Conservation (phyloP, 768 basidiomycete genomes). For the Mrakia blollopis region DNA sequence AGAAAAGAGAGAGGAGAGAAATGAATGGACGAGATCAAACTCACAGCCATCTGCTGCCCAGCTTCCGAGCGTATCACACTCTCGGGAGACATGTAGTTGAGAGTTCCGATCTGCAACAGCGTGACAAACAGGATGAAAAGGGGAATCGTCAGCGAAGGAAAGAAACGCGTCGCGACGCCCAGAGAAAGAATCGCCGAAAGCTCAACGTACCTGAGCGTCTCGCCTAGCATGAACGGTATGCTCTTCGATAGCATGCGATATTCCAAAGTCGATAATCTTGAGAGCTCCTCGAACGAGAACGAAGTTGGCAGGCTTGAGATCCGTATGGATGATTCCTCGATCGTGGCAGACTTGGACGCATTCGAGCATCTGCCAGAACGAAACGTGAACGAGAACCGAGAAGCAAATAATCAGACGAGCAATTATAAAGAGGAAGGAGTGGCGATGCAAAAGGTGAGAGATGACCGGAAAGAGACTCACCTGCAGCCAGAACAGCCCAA, state of each 20-base stretch:
- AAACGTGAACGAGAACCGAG: not conserved
- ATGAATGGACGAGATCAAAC: slow-evolving; percentile 24
- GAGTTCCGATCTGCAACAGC: slow-evolving; percentile 76
- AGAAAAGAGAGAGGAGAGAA: not conserved
- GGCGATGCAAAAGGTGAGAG: not conserved
- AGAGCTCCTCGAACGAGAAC: slow-evolving; percentile 90
- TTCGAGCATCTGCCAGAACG: slow-evolving; percentile 78
- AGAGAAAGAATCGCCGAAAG: not conserved
- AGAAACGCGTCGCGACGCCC: not conserved
- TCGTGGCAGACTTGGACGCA: slow-evolving; percentile 98
- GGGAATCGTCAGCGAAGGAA: not conserved
- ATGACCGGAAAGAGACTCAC: slow-evolving; percentile 47
- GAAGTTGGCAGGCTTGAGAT: slow-evolving; percentile 97
- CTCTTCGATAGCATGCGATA: slow-evolving; percentile 96
- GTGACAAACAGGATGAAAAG: not conserved
- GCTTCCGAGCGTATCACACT: slow-evolving; percentile 75
- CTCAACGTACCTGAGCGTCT: slow-evolving; percentile 71
- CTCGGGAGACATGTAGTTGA: slow-evolving; percentile 99
- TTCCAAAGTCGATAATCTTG: slow-evolving; percentile 99
- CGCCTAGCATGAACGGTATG: slow-evolving; percentile 98
- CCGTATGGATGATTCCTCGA: slow-evolving; percentile 97
- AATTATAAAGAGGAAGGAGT: not conserved
- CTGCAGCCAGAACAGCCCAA: slow-evolving; percentile 96
- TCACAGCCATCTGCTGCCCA: slow-evolving; percentile 76
- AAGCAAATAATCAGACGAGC: too few species aligned